Percentiles rank a stretch among this genome's conserved stretches.
Evolutionary conservation across 2,329 filamentous ascomycete genomes (phyloP).

Genomic region (Alternaria sp.): DNA sequence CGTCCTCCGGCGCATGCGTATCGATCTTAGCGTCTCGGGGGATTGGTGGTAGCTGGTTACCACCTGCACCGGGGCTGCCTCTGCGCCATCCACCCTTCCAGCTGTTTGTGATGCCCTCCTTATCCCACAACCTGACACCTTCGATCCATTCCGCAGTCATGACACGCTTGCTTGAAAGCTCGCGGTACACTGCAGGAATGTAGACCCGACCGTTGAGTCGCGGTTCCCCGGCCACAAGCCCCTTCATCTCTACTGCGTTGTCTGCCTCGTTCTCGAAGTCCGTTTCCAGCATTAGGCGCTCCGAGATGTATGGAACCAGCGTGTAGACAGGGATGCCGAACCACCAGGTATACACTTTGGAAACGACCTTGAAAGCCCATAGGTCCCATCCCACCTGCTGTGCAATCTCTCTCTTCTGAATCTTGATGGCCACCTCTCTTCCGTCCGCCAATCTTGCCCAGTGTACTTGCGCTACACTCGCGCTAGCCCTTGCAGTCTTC

Average conservation of each 20-base stretch:
- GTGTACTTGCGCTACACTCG: conserved; percentile 95
- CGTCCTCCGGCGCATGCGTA: conserved; percentile 36
- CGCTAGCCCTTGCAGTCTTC: conserved; percentile 75
- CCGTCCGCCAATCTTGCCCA: conserved; percentile 89
- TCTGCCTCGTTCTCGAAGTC: conserved; percentile 92
- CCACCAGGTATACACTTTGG: conserved; percentile 80
- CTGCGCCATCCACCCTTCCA: conserved; percentile 81
- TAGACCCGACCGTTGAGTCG: conserved; percentile 82
- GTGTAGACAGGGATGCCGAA: conserved; percentile 94
- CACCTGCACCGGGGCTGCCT: conserved; percentile 79
- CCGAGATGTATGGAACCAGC: conserved; percentile 89
- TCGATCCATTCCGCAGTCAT: conserved; percentile 99
- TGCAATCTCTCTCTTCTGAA: conserved; percentile 93
- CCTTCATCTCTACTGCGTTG: conserved; percentile 85
- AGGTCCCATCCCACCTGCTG: conserved; percentile 93
- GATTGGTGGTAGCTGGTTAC: conserved; percentile 63
- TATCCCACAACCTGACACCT: conserved; percentile 91
- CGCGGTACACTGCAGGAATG: conserved; percentile 81
- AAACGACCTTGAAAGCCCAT: conserved; percentile 92
- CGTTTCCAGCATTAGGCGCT: conserved; percentile 90
- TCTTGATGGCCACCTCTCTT: conserved; percentile 90
- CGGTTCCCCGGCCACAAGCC: conserved; percentile 76
- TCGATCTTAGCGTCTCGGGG: conserved; percentile 44
- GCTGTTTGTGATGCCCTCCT: conserved; percentile 74
- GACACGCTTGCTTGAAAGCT: conserved; percentile 81